Evolutionary conservation across 441 rosid genomes (phyloP), one percentile per base, ranked within the genome.

Genomic region (Manihot esculenta): DNA sequence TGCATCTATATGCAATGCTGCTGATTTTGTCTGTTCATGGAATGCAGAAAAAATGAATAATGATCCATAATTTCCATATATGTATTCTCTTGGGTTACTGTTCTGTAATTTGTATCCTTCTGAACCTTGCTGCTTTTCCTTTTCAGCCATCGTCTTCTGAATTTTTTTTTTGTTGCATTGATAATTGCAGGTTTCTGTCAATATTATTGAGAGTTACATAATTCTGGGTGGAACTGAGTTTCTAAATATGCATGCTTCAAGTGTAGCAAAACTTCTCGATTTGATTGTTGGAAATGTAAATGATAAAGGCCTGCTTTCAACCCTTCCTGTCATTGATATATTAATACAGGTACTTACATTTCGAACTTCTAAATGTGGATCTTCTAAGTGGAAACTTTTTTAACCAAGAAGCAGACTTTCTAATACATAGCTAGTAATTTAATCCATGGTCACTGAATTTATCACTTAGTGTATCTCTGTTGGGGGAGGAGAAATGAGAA

Each of bases 201-300:
- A 79, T 76, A 89, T 93, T 72, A 77, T 89, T 58, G 99, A 93
- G 85, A 85, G 84, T 14, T 90, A 96, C 78, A 83, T 96, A 73
- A 78, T 93, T 73, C 73, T 93, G 86, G 97, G 90, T 66, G 97
- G 94, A 82, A 81, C 85, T 41, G 97, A 90, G 63, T 91, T 91
- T 86, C 83, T 93, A 18, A 87, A 79, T 66, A 74, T 88, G 85
- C 97, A 96, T 74, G 89, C 96, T 76, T 80, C 97, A 73, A 86
- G 56, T 74, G 87, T 96, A 45, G 97, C 98, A 66, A 91, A 87
- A 79, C 85, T 96, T 81, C 93, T 96, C 73, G 97, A 96, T 83
- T 82, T 93, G 73, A 84, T 96, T 73, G 92, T 96, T 61, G 99
- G 94, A 81, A 96, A 91, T 85, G 98, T 96, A 64, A 93, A 91